Conservation (phyloP, 768 basidiomycete species). For the Lactarius sanguifluus region DNA sequence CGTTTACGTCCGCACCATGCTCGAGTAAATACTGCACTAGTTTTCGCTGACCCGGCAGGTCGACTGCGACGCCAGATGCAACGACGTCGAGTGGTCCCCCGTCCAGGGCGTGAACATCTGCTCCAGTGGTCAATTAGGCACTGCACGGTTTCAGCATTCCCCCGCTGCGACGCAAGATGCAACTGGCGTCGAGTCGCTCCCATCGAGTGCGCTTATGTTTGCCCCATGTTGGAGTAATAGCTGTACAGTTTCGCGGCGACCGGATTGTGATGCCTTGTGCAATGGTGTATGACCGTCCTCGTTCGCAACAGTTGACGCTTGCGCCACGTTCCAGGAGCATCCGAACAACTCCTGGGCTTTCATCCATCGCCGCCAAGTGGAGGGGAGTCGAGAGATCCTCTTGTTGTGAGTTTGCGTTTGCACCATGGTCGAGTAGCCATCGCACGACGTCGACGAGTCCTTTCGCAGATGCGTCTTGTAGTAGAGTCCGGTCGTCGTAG, state of each 20-base stretch:
- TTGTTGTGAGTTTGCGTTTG: neutral
- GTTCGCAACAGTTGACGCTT: neutral
- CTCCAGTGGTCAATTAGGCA: too few relatives aligned
- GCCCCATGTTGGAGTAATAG: neutral
- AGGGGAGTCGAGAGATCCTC: too few relatives aligned
- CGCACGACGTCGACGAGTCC: neutral
- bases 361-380: too few relatives aligned
- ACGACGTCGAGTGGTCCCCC: neutral
- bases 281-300: neutral
- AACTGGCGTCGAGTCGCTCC: too few relatives aligned
- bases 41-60: too few relatives aligned
- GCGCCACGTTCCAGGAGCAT: neutral
- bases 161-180: too few relatives aligned
- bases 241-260: neutral
- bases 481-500: neutral
- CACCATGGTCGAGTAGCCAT: constrained; percentile 7
- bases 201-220: neutral
- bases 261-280: neutral
- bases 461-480: neutral
- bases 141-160: too few relatives aligned
- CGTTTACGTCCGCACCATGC: constrained; percentile 2
- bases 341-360: neutral
- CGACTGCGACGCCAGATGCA: neutral
- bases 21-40: neutral
- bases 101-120: too few relatives aligned